Evolutionary conservation across 2,329 filamentous ascomycete species (phyloP), one percentile per base, ranked within the genome.

Genomic region (Didymella sp.): DNA sequence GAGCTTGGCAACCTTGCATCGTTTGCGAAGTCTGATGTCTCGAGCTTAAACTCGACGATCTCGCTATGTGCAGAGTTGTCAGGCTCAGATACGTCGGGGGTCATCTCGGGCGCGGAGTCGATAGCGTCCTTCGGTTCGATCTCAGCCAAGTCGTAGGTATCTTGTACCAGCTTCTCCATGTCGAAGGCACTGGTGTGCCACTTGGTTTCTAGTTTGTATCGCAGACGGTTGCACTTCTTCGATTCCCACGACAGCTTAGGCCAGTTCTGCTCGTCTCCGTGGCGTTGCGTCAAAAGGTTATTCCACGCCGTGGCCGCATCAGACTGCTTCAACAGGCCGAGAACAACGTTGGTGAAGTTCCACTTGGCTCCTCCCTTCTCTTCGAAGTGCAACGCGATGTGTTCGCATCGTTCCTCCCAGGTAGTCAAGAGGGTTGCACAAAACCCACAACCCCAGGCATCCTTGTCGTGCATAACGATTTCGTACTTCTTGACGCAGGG

Each of bases 381-480:
- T 70, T 89, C 87, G 66, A 88, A 89, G 64, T 89, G 87, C n/a
- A 82, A 79, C 19, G 86, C 86, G 30, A 89, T 85, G 62, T 89
- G 87, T 67, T 89, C 85, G 59, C 88, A 87, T 66, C 88, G 85
- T 51, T 87, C 85, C 69, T 89, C 86, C 62, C 86, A 84, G 12
- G 85, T 85, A 15, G 85, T 82, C 56, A 88, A 81, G 38, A 89
- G 80, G 15, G 82, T 83, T 4, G 84, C 86, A 66, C 87, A 89
- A 74, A 89, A 89, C 24, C 87, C 87, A 62, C 87, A 89, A 1
- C 86, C 87, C 84, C 86, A 89, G 35, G 87, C 85, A 73, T 85
- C 86, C 62, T 86, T 82, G 77, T 88, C 87, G 58, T 82, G 82
- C 59, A 86, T 81, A 50, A 76, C 72, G n/a, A 74, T 73, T 49